Base-by-base conservation (phyloP, 2,329 filamentous ascomycete species). In the Nigrospora osmanthi region DNA sequence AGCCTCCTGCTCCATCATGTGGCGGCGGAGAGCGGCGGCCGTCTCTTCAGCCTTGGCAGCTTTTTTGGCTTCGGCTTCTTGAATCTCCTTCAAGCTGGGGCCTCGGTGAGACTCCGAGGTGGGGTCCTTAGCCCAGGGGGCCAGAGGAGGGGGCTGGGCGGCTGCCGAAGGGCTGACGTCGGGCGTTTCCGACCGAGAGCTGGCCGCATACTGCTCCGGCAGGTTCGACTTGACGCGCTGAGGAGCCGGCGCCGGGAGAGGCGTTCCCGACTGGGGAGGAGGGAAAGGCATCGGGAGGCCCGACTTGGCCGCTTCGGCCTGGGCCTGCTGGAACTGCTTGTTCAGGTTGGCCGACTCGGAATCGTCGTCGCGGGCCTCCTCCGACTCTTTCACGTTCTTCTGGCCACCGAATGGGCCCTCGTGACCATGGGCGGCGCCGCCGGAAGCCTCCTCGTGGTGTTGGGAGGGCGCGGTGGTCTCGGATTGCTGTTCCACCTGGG, bases 1-100 rank as follows among this genome's bases (percentile, higher is more conserved):
- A 68, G 79, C 69, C 59, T 97, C 91, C 60, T 88, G 87, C 65
- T 97, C 89, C 11, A 88, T 78, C 14, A 82, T 76, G 40, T 83
- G 83, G 54, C 86, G 87, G 54, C 90, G 85, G 48, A 85, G 78
- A 36, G 87, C 85, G 33, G 83, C 82, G 14, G 87, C 89, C 44
- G 81, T 70, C 58, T 93, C 89, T 59, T 97, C 91, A 12, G 81
- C 83, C 66, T 94, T 87, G 42, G 91, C 91, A 11, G 90, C 90
- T 62, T 93, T 94, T 59, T 86, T 88, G 33, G 91, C 91, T 64
- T 98, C 93, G 5, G 88, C 85, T 64, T 95, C 91, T 63, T 98
- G 93, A 19, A 98, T 98, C 60, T 98, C 90, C 68, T 89, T 95
- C 50, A 98, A 71, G 48, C 90, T 96, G 2, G 91, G 93, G 0